A percentile compares a stretch with the other conserved stretches of the same genome.
These are phyloP conservation scores for Colletotrichum costaricense DNA, from an alignment of 2,329 filamentous ascomycete species.

Conservation along the genomic window DNA sequence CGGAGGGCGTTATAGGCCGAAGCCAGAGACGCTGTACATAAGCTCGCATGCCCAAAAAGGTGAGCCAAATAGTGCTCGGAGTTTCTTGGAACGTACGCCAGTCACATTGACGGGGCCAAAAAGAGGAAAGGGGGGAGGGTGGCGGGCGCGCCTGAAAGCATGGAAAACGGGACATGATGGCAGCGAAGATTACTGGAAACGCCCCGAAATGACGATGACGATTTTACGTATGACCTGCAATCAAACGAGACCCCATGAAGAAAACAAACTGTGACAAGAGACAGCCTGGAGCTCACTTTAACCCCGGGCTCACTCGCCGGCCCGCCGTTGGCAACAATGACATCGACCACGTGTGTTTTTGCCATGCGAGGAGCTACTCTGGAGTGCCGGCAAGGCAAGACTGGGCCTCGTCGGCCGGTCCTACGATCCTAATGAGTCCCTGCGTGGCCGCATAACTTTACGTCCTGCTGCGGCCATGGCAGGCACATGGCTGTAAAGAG, in stretches of 20 bases:
- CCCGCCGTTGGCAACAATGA: background rate
- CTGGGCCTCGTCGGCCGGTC: background rate
- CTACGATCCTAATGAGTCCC: background rate
- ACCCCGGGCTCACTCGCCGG: background rate
- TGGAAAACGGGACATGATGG: constrained; percentile 23
- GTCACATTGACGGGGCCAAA: constrained; percentile 7
- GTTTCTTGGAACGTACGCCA: background rate
- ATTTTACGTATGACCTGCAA: background rate
- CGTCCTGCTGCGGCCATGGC: background rate
- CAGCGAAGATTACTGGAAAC: constrained; percentile 16
- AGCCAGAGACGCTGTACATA: background rate
- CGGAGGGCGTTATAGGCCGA: background rate
- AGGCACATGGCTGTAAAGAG: background rate
- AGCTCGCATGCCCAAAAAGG: background rate
- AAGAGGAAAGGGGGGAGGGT: background rate
- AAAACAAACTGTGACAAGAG: background rate
- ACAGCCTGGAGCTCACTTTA: background rate
- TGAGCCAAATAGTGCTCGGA: background rate
- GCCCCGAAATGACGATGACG: constrained; percentile 28
- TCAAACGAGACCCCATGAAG: background rate
- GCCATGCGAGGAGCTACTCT: background rate
- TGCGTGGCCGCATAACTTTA: background rate
- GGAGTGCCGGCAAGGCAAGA: background rate
- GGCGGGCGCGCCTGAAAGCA: background rate
- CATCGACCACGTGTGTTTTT: background rate